Conservation (phyloP, 768 basidiomycete genomes). For the Leccinum fibrillosum region DNA sequence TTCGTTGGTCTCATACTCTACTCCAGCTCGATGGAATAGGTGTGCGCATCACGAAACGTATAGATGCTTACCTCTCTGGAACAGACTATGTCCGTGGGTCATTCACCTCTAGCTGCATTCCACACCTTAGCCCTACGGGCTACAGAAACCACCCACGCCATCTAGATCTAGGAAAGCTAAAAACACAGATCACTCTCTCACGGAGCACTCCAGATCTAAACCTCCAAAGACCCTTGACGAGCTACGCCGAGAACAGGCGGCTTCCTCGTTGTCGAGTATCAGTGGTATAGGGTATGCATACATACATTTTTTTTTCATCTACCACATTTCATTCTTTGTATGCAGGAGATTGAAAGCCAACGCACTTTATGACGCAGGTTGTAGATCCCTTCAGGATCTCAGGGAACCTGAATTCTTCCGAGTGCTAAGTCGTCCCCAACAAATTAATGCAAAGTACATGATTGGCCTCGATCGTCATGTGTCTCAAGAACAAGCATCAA, state of each 20-base stretch:
- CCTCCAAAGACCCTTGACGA: conserved; percentile 23
- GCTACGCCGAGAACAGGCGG: conserved; percentile 26
- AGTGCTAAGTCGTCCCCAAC: conserved; percentile 39
- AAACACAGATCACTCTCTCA: conserved; percentile 2
- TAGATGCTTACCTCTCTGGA: conserved; percentile 39
- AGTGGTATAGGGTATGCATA: conserved; percentile 47
- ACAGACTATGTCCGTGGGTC: conserved; percentile 36
- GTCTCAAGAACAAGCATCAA: conserved; percentile 40
- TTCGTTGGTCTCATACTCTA: conserved; percentile 7
- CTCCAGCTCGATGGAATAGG: conserved; percentile 33
- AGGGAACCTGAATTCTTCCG: conserved; percentile 33
- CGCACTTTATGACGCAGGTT: conserved; percentile 51
- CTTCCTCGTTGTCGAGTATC: conserved; percentile 36
- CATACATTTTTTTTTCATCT: not conserved
- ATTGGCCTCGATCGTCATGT: conserved; percentile 37
- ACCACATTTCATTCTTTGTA: not conserved
- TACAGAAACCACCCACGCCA: conserved; percentile 17
- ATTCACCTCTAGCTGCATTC: not conserved
- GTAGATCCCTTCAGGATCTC: conserved; percentile 42
- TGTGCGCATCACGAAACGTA: conserved; percentile 42
- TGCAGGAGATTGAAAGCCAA: conserved; percentile 32
- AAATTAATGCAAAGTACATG: conserved; percentile 39
- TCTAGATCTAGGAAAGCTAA: conserved; percentile 1
- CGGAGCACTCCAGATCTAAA: conserved; percentile 1
- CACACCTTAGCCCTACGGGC: not conserved